Evolutionary conservation across 148 eudicot genomes (phyloP).

Genomic region (Suaeda aralocaspica): DNA sequence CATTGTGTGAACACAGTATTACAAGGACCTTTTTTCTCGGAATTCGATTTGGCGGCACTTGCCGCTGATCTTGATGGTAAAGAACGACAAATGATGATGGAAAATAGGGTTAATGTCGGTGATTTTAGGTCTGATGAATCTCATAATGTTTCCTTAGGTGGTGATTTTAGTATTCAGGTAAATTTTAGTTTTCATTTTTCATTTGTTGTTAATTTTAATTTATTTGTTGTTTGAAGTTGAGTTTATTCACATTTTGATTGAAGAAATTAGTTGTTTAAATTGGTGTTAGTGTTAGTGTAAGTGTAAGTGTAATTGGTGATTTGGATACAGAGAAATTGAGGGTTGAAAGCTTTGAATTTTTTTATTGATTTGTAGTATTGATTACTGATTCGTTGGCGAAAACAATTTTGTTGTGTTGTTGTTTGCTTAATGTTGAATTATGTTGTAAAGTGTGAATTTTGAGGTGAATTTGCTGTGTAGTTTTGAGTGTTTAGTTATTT

Average conservation of each 20-base stretch:
- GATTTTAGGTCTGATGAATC: constrained; percentile 50
- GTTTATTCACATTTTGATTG: too few species aligned
- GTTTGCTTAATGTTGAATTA: neutral
- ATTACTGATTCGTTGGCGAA: neutral
- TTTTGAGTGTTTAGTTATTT: neutral
- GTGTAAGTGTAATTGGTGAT: too few species aligned
- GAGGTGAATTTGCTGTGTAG: too few species aligned
- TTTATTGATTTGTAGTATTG: neutral
- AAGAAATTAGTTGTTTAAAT: too few species aligned
- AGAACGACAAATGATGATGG: constrained; percentile 75
- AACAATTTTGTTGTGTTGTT: neutral
- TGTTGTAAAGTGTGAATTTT: neutral
- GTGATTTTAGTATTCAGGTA: constrained; percentile 99
- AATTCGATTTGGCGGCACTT: constrained; percentile 88
- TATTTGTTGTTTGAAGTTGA: neutral
- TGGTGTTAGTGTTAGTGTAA: too few species aligned
- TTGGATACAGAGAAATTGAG: neutral
- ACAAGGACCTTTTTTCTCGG: constrained; percentile 93
- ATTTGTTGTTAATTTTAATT: too few species aligned
- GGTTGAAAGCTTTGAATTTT: neutral
- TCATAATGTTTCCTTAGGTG: constrained; percentile 84
- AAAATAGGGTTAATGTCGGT: constrained; percentile 29
- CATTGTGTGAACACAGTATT: constrained; percentile 94
- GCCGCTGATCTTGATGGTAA: constrained; percentile 81
- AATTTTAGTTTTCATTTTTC: neutral